Percentiles rank a stretch among this genome's conserved stretches.
These are phyloP conservation scores for Penicillium silybi DNA, from an alignment of 495 filamentous ascomycete genomes.

Conservation along the genomic window DNA sequence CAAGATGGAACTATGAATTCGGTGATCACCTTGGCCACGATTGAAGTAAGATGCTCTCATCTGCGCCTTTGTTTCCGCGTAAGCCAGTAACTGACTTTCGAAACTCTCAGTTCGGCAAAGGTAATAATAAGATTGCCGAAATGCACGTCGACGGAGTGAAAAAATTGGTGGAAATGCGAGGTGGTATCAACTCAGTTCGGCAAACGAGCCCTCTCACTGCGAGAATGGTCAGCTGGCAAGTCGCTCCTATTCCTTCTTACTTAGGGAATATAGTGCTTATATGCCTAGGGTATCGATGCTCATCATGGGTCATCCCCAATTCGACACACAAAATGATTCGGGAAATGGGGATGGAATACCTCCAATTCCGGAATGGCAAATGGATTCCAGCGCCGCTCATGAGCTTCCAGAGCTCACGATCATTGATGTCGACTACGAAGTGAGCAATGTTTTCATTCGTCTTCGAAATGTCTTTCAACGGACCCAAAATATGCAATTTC, in stretches of 20 bases:
- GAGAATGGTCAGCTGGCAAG: conserved; percentile 51
- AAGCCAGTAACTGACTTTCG: neutral
- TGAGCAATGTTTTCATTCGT: conserved; percentile 37
- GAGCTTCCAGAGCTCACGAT: conserved; percentile 10
- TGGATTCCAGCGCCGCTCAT: conserved; percentile 10
- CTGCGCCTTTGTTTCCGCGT: neutral
- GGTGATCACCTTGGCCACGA: conserved; percentile 50
- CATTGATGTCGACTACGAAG: conserved; percentile 25
- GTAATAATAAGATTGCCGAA: conserved; percentile 36
- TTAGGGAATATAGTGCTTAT: conserved; percentile 1
- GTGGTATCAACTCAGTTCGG: conserved; percentile 43
- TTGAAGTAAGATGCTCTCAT: conserved; percentile 35
- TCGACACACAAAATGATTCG: conserved; percentile 43
- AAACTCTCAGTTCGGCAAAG: conserved; percentile 42
- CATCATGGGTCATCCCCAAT: conserved; percentile 45
- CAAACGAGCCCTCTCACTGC: conserved; percentile 49
- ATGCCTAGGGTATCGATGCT: conserved; percentile 47
- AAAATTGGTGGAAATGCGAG: conserved; percentile 40
- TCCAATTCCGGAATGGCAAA: conserved; percentile 42
- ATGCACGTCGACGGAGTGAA: conserved; percentile 52
- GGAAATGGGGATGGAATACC: conserved; percentile 45
- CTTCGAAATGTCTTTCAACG: conserved; percentile 38
- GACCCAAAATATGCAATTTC: conserved; percentile 18
- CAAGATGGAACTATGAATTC: conserved; percentile 52
- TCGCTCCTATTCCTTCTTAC: neutral